Percentiles rank a stretch among this genome's conserved stretches.
Conservation (phyloP, 169 alveolate genomes). For the Eimeria maxima region DNA sequence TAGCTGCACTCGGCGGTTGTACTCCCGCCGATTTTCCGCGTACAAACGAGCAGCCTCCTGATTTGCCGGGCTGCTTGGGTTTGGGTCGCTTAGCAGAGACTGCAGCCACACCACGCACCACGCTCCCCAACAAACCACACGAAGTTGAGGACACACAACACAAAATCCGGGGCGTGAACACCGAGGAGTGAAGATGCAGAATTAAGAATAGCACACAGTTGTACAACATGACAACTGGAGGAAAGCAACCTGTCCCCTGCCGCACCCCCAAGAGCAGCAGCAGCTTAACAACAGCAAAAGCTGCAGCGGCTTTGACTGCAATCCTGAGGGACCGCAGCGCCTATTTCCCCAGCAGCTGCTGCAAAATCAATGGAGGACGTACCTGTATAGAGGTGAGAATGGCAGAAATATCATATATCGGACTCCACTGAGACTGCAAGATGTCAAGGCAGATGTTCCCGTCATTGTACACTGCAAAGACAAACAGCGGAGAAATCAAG, state of each 20-base stretch:
- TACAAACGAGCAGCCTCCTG: constrained; percentile 98
- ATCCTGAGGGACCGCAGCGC: neutral
- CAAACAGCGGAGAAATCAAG: neutral
- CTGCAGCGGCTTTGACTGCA: neutral
- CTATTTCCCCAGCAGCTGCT: neutral
- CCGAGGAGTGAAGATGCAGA: neutral
- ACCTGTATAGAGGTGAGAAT: constrained; percentile 96
- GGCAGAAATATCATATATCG: constrained; percentile 98
- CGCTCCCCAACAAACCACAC: neutral
- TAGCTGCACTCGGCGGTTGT: constrained; percentile 83
- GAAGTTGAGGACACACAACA: neutral
- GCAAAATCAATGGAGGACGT: neutral
- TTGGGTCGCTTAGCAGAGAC: constrained; percentile 98
- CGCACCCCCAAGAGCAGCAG: neutral
- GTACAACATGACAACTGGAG: neutral
- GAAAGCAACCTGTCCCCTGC: neutral
- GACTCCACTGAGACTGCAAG: constrained; percentile 98
- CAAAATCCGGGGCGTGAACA: neutral
- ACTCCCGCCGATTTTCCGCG: constrained; percentile 94
- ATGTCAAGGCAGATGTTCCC: constrained; percentile 97
- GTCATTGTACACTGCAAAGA: constrained; percentile 92
- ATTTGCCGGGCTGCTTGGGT: constrained; percentile 98
- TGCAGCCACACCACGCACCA: constrained; percentile 79
- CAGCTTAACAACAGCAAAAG: neutral
- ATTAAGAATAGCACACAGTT: neutral